These are phyloP conservation scores for Murraya koenigii DNA, from an alignment of 345 rosid species.

Conservation along the genomic window DNA sequence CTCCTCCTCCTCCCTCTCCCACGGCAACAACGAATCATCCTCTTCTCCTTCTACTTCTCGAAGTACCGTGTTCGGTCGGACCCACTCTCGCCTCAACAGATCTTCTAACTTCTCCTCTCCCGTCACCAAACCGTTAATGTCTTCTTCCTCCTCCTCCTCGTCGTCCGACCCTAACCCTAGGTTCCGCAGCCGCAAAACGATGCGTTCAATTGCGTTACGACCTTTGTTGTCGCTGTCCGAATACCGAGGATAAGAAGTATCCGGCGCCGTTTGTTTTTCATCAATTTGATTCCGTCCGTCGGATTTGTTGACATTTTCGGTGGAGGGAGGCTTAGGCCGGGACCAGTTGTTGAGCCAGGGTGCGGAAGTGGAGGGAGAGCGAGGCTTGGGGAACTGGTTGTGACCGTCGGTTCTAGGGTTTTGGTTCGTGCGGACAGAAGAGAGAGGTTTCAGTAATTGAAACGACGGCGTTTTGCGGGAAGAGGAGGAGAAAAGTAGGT, in stretches of 20 bases:
- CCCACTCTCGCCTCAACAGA: conserved; percentile 80
- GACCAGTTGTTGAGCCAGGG: conserved; percentile 56
- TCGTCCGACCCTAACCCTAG: conserved; percentile 73
- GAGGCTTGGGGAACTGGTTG: conserved; percentile 23
- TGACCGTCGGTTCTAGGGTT: conserved; percentile 24
- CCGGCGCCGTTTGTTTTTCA: conserved; percentile 21
- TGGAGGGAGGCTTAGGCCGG: conserved; percentile 13
- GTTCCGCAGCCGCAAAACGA: conserved; percentile 81
- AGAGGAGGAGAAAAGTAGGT: conserved; percentile 35
- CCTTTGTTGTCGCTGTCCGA: conserved; percentile 40
- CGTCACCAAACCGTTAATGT: conserved; percentile 35
- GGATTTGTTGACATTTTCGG: conserved; percentile 17
- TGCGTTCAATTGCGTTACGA: conserved; percentile 72
- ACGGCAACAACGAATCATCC: conserved; percentile 41
- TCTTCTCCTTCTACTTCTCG: conserved; percentile 41
- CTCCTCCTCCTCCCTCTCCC: conserved; percentile 59
- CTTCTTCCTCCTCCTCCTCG: conserved; percentile 28
- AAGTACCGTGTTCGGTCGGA: conserved; percentile 71
- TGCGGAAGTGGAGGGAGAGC: conserved; percentile 28
- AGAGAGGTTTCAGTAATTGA: conserved; percentile 32
- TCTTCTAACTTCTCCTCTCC: conserved; percentile 88
- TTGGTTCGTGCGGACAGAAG: conserved; percentile 36
- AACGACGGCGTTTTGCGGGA: conserved; percentile 34
- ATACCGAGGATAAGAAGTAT: conserved; percentile 27
- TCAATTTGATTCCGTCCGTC: conserved; percentile 21